phyloP scores from a whole-genome alignment of 768 basidiomycete genomes.

The Pleurotus platypus region DNA sequence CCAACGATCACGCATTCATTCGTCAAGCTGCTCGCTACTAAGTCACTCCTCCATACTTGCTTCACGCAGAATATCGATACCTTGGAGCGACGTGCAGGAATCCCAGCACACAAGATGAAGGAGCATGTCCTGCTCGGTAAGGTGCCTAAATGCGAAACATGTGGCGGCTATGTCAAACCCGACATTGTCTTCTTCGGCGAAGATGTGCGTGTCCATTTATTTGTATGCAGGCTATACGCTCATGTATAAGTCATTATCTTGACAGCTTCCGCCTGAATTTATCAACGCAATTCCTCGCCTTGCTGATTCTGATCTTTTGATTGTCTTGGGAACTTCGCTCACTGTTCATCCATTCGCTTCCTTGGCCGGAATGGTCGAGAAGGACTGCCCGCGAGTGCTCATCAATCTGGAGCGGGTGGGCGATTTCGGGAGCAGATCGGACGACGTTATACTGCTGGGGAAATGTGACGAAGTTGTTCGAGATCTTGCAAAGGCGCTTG shows the following conservation, averaged over 20 bases:
- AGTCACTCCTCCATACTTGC: constrained; percentile 67
- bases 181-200: constrained; percentile 96
- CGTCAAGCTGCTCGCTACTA: constrained; percentile 72
- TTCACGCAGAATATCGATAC: constrained; percentile 95
- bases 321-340: constrained; percentile 89
- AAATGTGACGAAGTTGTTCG: constrained; percentile 69
- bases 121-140: constrained; percentile 53
- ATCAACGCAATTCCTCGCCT: constrained; percentile 51
- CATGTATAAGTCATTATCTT: not conserved
- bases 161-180: constrained; percentile 82
- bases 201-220: constrained; percentile 38
- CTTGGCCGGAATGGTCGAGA: constrained; percentile 54
- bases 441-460: constrained; percentile 65
- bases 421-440: constrained; percentile 44
- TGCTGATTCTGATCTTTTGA: constrained; percentile 73
- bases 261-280: constrained; percentile 72
- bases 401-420: constrained; percentile 87
- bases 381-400: constrained; percentile 73
- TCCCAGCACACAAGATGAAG: constrained; percentile 68
- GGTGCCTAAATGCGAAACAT: constrained; percentile 64
- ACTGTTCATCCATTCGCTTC: constrained; percentile 86
- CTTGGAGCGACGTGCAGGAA: constrained; percentile 79
- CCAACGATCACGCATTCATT: constrained; percentile 92
- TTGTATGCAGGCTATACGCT: not conserved
- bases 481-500: constrained; percentile 61